These are phyloP conservation scores for Cyclospora cayetanensis DNA, from an alignment of 169 alveolate genomes.

Conservation along the genomic window DNA sequence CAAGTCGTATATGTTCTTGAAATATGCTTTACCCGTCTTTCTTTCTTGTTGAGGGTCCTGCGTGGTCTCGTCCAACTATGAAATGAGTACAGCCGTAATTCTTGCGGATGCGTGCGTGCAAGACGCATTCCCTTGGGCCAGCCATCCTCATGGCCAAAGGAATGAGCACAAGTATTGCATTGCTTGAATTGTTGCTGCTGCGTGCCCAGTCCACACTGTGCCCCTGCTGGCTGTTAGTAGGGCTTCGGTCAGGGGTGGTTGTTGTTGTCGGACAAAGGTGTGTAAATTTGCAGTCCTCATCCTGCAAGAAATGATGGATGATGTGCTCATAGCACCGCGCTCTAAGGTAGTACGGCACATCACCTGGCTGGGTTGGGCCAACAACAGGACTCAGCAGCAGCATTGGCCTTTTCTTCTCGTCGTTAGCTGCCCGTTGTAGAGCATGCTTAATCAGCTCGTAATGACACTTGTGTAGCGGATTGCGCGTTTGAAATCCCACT, in stretches of 20 bases:
- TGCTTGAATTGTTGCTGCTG: neutral
- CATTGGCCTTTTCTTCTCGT: conserved; percentile 1
- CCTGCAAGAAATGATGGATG: conserved; percentile 1
- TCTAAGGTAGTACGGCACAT: conserved; percentile 71
- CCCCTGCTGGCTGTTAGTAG: neutral
- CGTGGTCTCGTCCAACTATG: conserved; percentile 80
- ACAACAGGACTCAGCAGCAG: conserved; percentile 75
- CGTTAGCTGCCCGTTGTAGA: neutral
- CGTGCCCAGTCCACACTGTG: neutral
- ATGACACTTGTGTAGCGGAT: conserved; percentile 79
- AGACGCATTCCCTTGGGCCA: conserved; percentile 80
- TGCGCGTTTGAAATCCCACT: conserved; percentile 79
- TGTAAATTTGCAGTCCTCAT: neutral
- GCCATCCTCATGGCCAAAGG: conserved; percentile 82
- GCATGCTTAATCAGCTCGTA: conserved; percentile 73
- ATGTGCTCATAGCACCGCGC: conserved; percentile 73
- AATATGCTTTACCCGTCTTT: conserved; percentile 29
- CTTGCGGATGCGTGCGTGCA: conserved; percentile 76
- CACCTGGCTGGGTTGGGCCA: conserved; percentile 80
- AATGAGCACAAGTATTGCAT: conserved; percentile 59
- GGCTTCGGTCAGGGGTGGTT: conserved; percentile 38
- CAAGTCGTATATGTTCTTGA: neutral
- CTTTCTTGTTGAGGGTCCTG: conserved; percentile 71
- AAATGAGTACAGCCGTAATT: conserved; percentile 80
- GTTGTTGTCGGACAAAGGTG: neutral